Evolutionary conservation across 208 protist species (phyloP), one percentile per base, ranked within the genome.

Genomic region (Novymonas esmeraldas): DNA sequence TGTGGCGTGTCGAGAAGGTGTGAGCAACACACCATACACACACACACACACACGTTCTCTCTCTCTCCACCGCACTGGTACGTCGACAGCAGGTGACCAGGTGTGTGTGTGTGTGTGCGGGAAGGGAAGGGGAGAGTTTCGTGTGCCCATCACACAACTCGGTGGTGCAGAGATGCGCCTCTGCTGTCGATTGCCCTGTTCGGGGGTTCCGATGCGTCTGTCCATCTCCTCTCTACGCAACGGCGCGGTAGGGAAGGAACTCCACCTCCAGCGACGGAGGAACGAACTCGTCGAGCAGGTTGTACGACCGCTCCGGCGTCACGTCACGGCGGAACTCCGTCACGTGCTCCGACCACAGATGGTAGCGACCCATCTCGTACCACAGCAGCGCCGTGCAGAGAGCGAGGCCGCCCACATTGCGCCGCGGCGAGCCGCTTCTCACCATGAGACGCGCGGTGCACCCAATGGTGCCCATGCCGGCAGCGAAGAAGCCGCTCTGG

Each of bases 321-420:
- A 87, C 69, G 33, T 84, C 81, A 1, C 76, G 72, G 18, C 78
- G 69, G 54, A 92, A 82, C 76, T 95, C 87, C 5, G 75, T 79
- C 11, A 64, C 76, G 70, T 95, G 64, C 55, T 93, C 90, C 6
- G 79, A 52, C 90, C 90, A 95, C 3, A 93, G 52, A 54, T 95
- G 90, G 48, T 84, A 93, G 49, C 90, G 78, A 3, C 90, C 90
- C 5, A 93, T 64, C 50, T 95, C 90, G 59, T 95, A 95, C 90
- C 90, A 95, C 74, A 92, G 81, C 18, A 95, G 71, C 20, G 44
- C 26, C 22, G 52, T 20, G 72, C 88, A 92, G 29, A 90, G 41
- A n/a, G 49, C 58, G 34, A 90, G 49, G 11, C 83, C 50, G 18
- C 62, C 34, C 13, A 52, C 33, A 48, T 93, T 93, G 9, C 14